Evolutionary conservation across 306 rosid species (phyloP).

Genomic region (Lathyrus sativus): DNA sequence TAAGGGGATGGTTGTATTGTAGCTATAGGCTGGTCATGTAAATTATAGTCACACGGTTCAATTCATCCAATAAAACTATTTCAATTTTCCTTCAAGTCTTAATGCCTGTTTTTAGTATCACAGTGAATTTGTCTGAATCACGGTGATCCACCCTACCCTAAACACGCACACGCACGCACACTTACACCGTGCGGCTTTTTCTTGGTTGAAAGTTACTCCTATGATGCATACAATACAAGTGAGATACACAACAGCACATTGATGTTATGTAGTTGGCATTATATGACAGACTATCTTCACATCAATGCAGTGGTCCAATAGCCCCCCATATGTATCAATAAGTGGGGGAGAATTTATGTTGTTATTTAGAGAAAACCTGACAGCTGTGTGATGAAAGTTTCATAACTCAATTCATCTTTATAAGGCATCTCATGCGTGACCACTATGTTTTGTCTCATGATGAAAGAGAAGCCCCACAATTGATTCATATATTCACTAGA

Average conservation of each 20-base stretch:
- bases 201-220: background rate
- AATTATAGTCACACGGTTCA: conserved; percentile 33
- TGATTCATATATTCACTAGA: conserved; percentile 20
- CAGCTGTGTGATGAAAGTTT: conserved; percentile 33
- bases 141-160: background rate
- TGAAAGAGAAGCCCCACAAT: conserved; percentile 22
- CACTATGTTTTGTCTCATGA: conserved; percentile 18
- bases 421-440: conserved; percentile 15
- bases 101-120: no score
- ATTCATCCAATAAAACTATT: conserved; percentile 42
- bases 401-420: conserved; percentile 19
- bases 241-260: conserved; percentile 25
- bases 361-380: conserved; percentile 25
- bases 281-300: conserved; percentile 5
- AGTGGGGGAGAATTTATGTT: conserved; percentile 40
- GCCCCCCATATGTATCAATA: conserved; percentile 13
- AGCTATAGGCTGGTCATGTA: conserved; percentile 38
- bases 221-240: conserved; percentile 1
- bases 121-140: no score
- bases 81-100: conserved; percentile 30
- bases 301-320: conserved; percentile 33
- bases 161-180: background rate
- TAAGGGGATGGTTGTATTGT: conserved; percentile 41
- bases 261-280: conserved; percentile 15
- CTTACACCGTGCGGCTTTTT: background rate